Conservation (phyloP, 768 basidiomycete species). For the Pholiota conissans region DNA sequence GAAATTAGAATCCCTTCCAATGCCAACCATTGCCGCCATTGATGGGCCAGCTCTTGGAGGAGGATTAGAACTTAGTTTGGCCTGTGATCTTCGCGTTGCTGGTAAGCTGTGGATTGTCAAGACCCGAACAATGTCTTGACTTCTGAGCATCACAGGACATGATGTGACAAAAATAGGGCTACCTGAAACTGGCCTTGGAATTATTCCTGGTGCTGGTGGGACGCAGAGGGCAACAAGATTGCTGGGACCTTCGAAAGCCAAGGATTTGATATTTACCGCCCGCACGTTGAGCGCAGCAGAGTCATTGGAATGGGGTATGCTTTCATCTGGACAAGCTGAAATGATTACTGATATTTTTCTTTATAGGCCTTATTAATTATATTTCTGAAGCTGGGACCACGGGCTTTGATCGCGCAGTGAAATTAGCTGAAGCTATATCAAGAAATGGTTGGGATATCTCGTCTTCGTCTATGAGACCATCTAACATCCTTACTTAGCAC, state of each 20-base stretch:
- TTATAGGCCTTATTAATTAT: slow-evolving; percentile 80
- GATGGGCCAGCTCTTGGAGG: slow-evolving; percentile 94
- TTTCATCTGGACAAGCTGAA: not conserved
- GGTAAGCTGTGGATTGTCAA: slow-evolving; percentile 45
- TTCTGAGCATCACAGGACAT: slow-evolving; percentile 38
- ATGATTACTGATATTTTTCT: slow-evolving; percentile 3
- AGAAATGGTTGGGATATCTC: slow-evolving; percentile 53
- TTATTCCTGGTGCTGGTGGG: slow-evolving; percentile 90
- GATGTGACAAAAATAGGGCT: slow-evolving; percentile 83
- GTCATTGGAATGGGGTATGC: slow-evolving; percentile 69
- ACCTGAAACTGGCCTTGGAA: slow-evolving; percentile 76
- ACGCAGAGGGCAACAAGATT: slow-evolving; percentile 82
- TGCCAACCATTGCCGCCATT: slow-evolving; percentile 91
- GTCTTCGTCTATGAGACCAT: not conserved
- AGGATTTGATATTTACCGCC: slow-evolving; percentile 85
- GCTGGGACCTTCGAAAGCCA: slow-evolving; percentile 77
- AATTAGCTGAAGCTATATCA: slow-evolving; percentile 66
- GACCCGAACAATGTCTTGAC: not conserved
- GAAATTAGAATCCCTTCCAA: slow-evolving; percentile 76
- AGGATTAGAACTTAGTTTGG: slow-evolving; percentile 85
- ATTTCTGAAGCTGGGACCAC: slow-evolving; percentile 59
- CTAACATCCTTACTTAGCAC: slow-evolving; percentile 49
- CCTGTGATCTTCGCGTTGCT: slow-evolving; percentile 89
- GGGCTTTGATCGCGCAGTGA: slow-evolving; percentile 70
- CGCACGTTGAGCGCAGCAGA: slow-evolving; percentile 64